Conservation (phyloP, 208 protist species). For the Naegleria gruberi region DNA sequence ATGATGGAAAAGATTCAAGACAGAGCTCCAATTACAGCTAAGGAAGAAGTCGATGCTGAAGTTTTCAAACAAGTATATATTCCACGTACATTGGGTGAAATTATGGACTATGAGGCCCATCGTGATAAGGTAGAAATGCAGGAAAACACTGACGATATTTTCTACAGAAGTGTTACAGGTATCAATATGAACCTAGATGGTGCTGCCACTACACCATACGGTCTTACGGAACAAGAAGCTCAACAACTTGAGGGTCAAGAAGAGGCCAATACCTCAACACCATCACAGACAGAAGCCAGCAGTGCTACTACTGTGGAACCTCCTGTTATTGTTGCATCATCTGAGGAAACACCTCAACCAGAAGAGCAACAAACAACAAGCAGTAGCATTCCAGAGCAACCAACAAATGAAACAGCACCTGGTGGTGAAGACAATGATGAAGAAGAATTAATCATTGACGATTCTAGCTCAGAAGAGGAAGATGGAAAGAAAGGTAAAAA, state of each 20-base stretch:
- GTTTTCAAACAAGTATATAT: constrained; percentile 65
- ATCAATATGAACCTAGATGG: constrained; percentile 1
- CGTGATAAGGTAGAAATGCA: not conserved
- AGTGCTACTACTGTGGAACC: not conserved
- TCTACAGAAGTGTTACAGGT: constrained; percentile 27
- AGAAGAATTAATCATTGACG: not conserved
- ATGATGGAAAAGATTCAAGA: constrained; percentile 29
- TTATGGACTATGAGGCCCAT: constrained; percentile 51
- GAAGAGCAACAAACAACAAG: not conserved
- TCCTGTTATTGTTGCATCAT: not conserved
- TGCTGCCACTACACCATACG: not conserved
- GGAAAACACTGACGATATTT: not conserved
- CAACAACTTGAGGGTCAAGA: not conserved
- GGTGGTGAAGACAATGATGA: constrained; percentile 11
- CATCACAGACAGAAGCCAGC: not conserved
- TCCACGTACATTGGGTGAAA: constrained; percentile 53
- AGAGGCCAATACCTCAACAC: not conserved
- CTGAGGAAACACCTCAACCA: not conserved
- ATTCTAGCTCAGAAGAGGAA: constrained; percentile 28
- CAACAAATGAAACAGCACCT: constrained; percentile 17
- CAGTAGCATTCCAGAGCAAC: not conserved
- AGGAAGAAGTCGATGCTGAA: constrained; percentile 35
- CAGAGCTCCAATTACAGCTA: constrained; percentile 8
- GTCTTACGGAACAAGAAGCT: constrained; percentile 21
- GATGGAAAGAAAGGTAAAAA: constrained; percentile 12